Base-by-base conservation (phyloP, 306 rosid species). In the Rosa lucieae region DNA sequence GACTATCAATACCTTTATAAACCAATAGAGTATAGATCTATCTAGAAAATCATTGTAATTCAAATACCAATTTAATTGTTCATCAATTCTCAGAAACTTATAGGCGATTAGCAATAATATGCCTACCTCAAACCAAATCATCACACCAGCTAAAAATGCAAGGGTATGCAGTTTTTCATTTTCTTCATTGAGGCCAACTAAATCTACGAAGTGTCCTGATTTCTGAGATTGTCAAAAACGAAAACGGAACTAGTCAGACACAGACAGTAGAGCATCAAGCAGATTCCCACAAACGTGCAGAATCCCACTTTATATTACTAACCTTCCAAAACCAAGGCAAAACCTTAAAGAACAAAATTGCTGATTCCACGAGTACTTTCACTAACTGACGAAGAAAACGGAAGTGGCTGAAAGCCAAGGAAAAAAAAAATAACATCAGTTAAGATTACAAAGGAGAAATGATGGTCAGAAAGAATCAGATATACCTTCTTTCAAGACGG, bases 281-380 rank as follows among this genome's bases (percentile, higher is more conserved):
- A 72, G 44, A 65, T 56, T 48, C 21, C 42, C 70, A 70, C 70
- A 73, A 82, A 75, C n/a, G n/a, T n/a, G n/a, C 67, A 46, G 61
- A 21, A 80, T 2, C 37, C 68, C 76, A 70, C 85, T 35, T 35
- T 13, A 11, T 65, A 84, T 75, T 35, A 74, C 89, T 83, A 78
- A 92, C 99, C 97, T 89, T 91, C 99, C 99, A 92, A 85, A 94
- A 83, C 97, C 93, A 94, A 80, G 99, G 99, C 85, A 92, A 84
- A 61, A 91, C 87, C 65, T 92, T 85, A 62, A 78, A 91, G 77
- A 87, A 88, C 85, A 94, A 86, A 75, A 94, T 91, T 73, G 94
- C 79, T 48, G 92, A 91, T 76, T 92, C 93, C 89, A 87, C 87
- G 84, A 91, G 74, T 74, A 94, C 91, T 51, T 92, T 86, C 75